Base-by-base conservation (phyloP, 768 basidiomycete species). In the Serendipita sp. region DNA sequence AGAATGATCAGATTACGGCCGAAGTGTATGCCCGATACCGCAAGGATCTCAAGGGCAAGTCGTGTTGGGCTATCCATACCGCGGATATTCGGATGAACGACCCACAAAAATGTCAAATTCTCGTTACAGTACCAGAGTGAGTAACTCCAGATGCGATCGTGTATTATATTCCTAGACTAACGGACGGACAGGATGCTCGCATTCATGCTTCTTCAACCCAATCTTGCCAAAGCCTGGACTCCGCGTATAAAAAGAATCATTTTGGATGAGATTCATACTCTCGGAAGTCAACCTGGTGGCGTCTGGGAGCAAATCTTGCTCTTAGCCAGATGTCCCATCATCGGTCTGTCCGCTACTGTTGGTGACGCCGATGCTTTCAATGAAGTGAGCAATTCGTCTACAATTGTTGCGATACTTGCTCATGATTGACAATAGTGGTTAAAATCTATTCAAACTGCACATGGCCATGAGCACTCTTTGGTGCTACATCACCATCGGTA, bases 251-350 rank as follows among this genome's bases (percentile, higher is more conserved):
- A 83, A 73, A 76, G 83, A n/a, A 84, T 88, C 65, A 80, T 88
- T 53, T 74, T 88, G 15, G 84, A 86, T 68, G 77, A 78, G 67
- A 78, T 78, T 18, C 86, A 88, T 69, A 78, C 81, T 2, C 85
- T 88, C 62, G 85, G 86, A 2, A 83, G 86, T 66, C 80, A 85
- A 69, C 81, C 84, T 65, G 83, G 82, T 1, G 86, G 86, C 1
- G 81, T 86, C 1, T 88, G 86, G 86, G 86, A 88, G 68, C 83
- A 87, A 69, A 83, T 86, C n/a, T 75, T 88, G 5, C 72, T 88
- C 3, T 73, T 88, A 13, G 81, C 85, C 7, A 84, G 85, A 18
- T 86, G 85, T 68, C 86, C 86, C 1, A 77, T 88, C 67, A 86
- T 88, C 85, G 87, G 86, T 24, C 75, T 88, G 28, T 86, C 85